Percentiles rank a stretch among this genome's conserved stretches.
phyloP scores from a whole-genome alignment of 345 rosid genomes.

The Bretschneidera sinensis region DNA sequence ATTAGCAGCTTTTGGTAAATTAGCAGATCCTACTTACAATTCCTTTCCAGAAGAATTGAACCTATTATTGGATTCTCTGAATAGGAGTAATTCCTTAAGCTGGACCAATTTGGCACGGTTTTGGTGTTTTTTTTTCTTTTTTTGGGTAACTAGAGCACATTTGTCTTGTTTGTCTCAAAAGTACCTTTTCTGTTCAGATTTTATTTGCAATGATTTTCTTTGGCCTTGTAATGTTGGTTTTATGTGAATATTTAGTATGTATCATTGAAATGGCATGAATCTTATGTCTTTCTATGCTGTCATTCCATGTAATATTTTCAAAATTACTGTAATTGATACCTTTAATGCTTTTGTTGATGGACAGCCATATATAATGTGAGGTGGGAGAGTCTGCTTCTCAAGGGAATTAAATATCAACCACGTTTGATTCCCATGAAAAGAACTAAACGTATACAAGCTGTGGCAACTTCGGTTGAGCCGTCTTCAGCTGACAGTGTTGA shows the following conservation, averaged over 20 bases:
- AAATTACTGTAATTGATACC: neutral
- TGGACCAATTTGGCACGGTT: neutral
- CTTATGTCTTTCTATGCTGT: neutral
- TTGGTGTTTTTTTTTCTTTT: too few relatives aligned
- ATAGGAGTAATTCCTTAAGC: neutral
- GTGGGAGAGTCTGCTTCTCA: constrained; percentile 35
- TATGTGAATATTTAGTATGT: neutral
- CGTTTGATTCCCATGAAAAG: constrained; percentile 29
- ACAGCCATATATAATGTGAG: constrained; percentile 48
- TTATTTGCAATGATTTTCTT: constrained; percentile 13
- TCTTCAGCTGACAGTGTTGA: constrained; percentile 50
- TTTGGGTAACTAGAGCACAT: too few relatives aligned
- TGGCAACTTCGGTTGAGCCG: constrained; percentile 61
- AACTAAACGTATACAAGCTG: constrained; percentile 44
- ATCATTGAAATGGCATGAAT: neutral
- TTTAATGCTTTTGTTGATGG: constrained; percentile 22
- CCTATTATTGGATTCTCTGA: too few relatives aligned
- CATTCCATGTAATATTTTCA: neutral
- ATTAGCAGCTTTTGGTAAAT: too few relatives aligned
- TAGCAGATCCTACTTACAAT: too few relatives aligned
- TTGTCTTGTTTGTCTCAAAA: too few relatives aligned
- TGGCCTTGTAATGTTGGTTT: neutral
- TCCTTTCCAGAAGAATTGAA: too few relatives aligned
- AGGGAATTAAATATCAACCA: constrained; percentile 28
- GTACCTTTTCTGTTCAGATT: too few relatives aligned